Evolutionary conservation across 164 flowering plant species (phyloP).

Genomic region (Taxillus chinensis): DNA sequence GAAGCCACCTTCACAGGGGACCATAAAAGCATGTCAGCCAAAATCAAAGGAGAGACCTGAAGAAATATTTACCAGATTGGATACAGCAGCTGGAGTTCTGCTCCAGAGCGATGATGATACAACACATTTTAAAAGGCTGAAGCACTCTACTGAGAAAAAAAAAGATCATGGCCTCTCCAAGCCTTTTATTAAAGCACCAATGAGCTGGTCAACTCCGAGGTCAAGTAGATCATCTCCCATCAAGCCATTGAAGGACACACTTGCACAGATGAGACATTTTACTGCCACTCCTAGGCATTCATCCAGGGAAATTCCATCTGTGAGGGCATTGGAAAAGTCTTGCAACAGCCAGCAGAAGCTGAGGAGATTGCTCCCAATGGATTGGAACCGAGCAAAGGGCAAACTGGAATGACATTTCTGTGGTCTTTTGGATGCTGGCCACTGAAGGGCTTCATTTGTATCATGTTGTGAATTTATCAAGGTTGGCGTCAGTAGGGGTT

Average conservation of each 20-base stretch:
- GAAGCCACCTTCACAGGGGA: constrained; percentile 45
- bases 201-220: constrained; percentile 39
- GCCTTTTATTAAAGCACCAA: constrained; percentile 22
- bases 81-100: constrained; percentile 9
- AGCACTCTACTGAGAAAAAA: constrained; percentile 23
- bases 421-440: neutral
- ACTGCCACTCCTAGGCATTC: constrained; percentile 24
- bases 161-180: constrained; percentile 18
- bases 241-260: constrained; percentile 27
- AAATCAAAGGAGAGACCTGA: constrained; percentile 29
- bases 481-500: neutral
- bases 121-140: constrained; percentile 40
- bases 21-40: constrained; percentile 45
- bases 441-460: neutral
- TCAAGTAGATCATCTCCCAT: constrained; percentile 51
- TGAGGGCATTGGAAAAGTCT: constrained; percentile 24
- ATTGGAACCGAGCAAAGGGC: constrained; percentile 33
- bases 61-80: constrained; percentile 11
- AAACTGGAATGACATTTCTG: constrained; percentile 10
- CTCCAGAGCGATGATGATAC: constrained; percentile 12
- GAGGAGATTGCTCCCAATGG: constrained; percentile 29
- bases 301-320: constrained; percentile 29
- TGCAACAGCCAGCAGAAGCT: constrained; percentile 33
- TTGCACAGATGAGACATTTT: constrained; percentile 21
- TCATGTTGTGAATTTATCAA: constrained; percentile 1